phyloP scores from a whole-genome alignment of 2,329 filamentous ascomycete species.

The Ramularia collo-cygni region DNA sequence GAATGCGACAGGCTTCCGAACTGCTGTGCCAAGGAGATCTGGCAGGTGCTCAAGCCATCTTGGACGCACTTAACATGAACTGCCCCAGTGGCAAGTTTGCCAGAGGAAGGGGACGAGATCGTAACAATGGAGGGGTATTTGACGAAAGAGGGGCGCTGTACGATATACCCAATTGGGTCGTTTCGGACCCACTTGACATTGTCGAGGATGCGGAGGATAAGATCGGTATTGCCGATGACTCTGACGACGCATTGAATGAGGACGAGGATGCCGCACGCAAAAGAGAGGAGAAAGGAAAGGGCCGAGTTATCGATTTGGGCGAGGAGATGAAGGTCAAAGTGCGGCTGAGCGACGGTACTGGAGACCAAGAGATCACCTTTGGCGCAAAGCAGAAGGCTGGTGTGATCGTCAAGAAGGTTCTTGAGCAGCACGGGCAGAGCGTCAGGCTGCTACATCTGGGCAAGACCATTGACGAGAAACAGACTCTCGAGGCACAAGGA shows the following conservation, averaged over 20 bases:
- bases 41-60: constrained; percentile 63
- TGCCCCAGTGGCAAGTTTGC: constrained; percentile 36
- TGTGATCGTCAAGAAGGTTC: constrained; percentile 55
- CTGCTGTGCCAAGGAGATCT: constrained; percentile 52
- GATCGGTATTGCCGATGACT: constrained; percentile 15
- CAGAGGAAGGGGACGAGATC: constrained; percentile 13
- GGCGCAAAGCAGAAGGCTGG: constrained; percentile 51
- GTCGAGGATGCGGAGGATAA: constrained; percentile 23
- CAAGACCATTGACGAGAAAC: constrained; percentile 64
- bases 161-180: constrained; percentile 40
- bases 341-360: constrained; percentile 33
- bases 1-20: constrained; percentile 60
- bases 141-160: constrained; percentile 40
- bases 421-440: constrained; percentile 52
- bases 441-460: constrained; percentile 75
- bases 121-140: constrained; percentile 33
- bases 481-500: constrained; percentile 60
- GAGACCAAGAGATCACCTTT: constrained; percentile 32
- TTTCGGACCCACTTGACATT: constrained; percentile 38
- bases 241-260: constrained; percentile 17
- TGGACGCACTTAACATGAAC: constrained; percentile 63
- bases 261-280: constrained; percentile 1
- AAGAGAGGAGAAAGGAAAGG: constrained; percentile 29
- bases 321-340: constrained; percentile 28
- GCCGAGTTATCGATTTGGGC: constrained; percentile 27